A percentile compares a stretch with the other conserved stretches of the same genome.
phyloP scores from a whole-genome alignment of 257 asterid species.

The Nicotiana tabacum region DNA sequence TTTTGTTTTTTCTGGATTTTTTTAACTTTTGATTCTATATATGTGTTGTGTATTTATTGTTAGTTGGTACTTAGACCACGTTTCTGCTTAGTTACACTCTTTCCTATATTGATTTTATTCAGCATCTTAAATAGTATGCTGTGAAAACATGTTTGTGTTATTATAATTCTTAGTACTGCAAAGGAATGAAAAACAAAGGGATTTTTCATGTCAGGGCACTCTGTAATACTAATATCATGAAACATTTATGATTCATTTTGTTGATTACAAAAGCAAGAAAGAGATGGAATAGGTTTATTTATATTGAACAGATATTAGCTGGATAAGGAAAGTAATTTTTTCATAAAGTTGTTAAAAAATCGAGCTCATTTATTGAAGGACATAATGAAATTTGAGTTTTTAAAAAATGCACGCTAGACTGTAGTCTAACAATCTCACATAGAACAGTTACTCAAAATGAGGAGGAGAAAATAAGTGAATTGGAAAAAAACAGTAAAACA shows the following conservation, averaged over 20 bases:
- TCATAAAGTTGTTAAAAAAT: too few species aligned
- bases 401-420: too few species aligned
- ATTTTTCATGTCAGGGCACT: too few species aligned
- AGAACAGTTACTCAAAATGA: too few species aligned
- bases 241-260: neutral
- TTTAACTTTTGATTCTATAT: conserved; percentile 7
- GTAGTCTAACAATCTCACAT: too few species aligned
- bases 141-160: conserved; percentile 8
- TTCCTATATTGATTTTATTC: conserved; percentile 40
- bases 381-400: too few species aligned
- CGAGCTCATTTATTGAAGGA: too few species aligned
- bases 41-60: neutral
- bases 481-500: too few species aligned
- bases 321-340: too few species aligned
- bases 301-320: neutral
- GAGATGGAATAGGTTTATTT: neutral
- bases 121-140: conserved; percentile 19
- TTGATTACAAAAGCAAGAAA: neutral
- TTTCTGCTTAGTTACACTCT: conserved; percentile 20
- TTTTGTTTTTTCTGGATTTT: neutral
- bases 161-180: neutral
- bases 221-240: neutral
- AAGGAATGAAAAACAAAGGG: too few species aligned
- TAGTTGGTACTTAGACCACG: conserved; percentile 27
- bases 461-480: too few species aligned